Evolutionary conservation across 495 filamentous ascomycete species (phyloP), one percentile per base, ranked within the genome.

Genomic region (Thermothielavioides terrestris): DNA sequence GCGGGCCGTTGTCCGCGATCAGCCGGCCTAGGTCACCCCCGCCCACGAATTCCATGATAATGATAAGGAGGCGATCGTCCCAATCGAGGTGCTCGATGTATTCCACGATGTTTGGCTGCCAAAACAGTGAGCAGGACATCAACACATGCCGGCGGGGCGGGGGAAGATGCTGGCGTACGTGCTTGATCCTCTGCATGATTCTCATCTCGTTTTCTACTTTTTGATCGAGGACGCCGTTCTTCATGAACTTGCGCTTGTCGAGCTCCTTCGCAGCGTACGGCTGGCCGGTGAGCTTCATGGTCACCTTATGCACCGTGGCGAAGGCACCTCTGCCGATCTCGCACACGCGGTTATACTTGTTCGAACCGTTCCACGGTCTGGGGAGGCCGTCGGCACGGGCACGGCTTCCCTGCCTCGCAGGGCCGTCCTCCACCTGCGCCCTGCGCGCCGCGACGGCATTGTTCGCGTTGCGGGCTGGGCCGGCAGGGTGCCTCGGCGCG

Each of bases 131-230:
- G 42, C 25, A 44, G 14, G 7, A 17, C 3, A 21, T 20, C 11
- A 6, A 27, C 32, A 11, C 4, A 11, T 23, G 2, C 6, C 20
- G 39, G 15, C 12, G 32, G 20, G 26, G 34, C 15, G 23, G 25
- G 42, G 42, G 17, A 44, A 18, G 34, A 4, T 27, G 15, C 21
- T 34, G 39, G 69, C 84, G 78, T 69, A 91, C 88, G 70, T 98
- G 92, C 43, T 80, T 71, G 20, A 97, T 69, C 27, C 70, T 76
- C 57, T 83, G 78, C 83, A 98, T 95, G 50, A 98, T 95, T 34
- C 80, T 83, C 80, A 97, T 89, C 66, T 98, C 92, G 54, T 91
- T 95, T 54, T 94, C 84, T 2, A 97, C 82, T 62, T 89, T 91
- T 56, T 84, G 80, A 58, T 90, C 87, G 23, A 89, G 67, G 18